These are phyloP conservation scores for Prosopis cineraria DNA, from an alignment of 306 rosid species.

Conservation along the genomic window DNA sequence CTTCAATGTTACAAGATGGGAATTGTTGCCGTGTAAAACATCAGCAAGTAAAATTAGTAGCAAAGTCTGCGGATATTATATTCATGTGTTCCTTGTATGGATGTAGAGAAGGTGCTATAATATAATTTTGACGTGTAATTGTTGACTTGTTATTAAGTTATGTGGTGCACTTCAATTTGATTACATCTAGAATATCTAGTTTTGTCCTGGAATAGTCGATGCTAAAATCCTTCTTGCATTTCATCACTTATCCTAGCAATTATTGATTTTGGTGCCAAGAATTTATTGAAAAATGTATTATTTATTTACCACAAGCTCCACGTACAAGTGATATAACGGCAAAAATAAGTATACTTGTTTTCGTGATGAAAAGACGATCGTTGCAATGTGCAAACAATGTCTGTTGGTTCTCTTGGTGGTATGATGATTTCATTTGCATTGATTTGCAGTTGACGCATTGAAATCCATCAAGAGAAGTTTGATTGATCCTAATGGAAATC, in stretches of 20 bases:
- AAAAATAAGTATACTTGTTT: background rate
- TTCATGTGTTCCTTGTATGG: background rate
- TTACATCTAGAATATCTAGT: background rate
- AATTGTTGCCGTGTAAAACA: background rate
- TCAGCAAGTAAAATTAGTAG: constrained; percentile 13
- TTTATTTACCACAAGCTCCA: background rate
- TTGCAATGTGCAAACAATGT: background rate
- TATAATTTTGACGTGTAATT: background rate
- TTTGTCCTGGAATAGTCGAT: background rate
- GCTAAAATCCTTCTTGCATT: background rate
- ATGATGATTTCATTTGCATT: constrained; percentile 32
- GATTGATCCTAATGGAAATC: constrained; percentile 70
- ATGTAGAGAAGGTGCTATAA: background rate
- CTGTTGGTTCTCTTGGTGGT: constrained; percentile 27
- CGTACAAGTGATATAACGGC: background rate
- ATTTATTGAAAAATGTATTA: background rate
- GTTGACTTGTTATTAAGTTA: background rate
- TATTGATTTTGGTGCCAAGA: background rate
- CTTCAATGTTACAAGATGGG: background rate
- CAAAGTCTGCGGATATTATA: background rate
- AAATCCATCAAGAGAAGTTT: constrained; percentile 51
- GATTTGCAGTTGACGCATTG: constrained; percentile 77
- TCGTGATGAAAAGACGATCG: background rate
- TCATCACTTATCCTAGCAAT: background rate
- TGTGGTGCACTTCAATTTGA: background rate